These are phyloP conservation scores for Lathyrus oleraceus DNA, from an alignment of 306 rosid species.

Conservation along the genomic window DNA sequence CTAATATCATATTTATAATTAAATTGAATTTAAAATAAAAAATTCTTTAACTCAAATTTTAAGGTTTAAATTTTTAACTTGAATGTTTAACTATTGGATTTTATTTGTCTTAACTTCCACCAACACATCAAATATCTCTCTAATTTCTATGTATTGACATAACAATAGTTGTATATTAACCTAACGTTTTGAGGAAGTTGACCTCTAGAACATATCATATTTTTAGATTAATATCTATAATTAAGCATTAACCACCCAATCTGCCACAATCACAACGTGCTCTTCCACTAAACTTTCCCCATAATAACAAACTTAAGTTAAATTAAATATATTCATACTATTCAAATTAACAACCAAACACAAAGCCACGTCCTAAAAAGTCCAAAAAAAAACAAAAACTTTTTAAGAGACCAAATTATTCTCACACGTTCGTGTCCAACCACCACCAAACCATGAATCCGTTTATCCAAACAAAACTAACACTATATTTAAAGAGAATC, in stretches of 20 bases:
- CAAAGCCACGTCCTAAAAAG: neutral
- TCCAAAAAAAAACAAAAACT: neutral
- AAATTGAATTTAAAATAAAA: no score
- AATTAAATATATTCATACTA: neutral
- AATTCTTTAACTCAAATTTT: no score
- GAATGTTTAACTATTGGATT: no score
- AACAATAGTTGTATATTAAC: no score
- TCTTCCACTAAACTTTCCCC: slow-evolving; percentile 13
- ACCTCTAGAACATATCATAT: slow-evolving; percentile 13
- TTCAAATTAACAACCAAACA: neutral
- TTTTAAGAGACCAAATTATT: slow-evolving; percentile 31
- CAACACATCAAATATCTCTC: no score
- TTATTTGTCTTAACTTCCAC: no score
- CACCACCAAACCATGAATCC: slow-evolving; percentile 47
- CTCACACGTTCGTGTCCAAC: slow-evolving; percentile 33
- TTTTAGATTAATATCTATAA: slow-evolving; percentile 23
- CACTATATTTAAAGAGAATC: slow-evolving; percentile 48
- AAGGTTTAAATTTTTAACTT: no score
- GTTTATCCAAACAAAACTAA: slow-evolving; percentile 17
- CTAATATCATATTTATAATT: no score
- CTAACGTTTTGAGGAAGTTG: neutral
- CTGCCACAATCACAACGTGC: neutral
- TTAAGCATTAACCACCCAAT: slow-evolving; percentile 31
- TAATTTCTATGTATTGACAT: no score
- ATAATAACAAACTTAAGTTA: neutral